These are phyloP conservation scores for Pythium scleroteichum DNA, from an alignment of 352 stramenopile species.

Conservation along the genomic window DNA sequence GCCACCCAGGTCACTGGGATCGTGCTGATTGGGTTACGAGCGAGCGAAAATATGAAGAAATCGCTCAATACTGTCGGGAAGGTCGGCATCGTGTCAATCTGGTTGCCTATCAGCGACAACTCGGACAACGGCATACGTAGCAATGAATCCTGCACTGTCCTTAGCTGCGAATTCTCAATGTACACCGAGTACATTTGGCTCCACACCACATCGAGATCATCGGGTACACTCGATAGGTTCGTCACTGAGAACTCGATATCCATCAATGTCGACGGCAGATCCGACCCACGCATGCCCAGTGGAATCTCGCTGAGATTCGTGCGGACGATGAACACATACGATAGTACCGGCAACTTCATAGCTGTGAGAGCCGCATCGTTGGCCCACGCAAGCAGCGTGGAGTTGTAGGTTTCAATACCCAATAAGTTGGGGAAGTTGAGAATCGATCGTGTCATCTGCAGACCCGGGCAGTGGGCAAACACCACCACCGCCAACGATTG, in stretches of 20 bases:
- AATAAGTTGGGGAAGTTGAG: slow-evolving; percentile 4
- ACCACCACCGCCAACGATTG: slow-evolving; percentile 11
- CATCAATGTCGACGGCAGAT: slow-evolving; percentile 15
- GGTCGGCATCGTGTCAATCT: slow-evolving; percentile 3
- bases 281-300: slow-evolving; percentile 1
- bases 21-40: not conserved
- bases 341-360: slow-evolving; percentile 1
- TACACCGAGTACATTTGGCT: slow-evolving; percentile 12
- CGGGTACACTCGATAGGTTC: slow-evolving; percentile 14
- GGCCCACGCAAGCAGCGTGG: slow-evolving; percentile 11
- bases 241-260: slow-evolving; percentile 23
- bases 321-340: slow-evolving; percentile 17
- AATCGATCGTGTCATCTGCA: slow-evolving; percentile 8
- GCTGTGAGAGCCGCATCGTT: slow-evolving; percentile 1
- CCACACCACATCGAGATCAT: slow-evolving; percentile 9
- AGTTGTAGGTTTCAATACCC: slow-evolving; percentile 22
- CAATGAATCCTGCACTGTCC: not conserved
- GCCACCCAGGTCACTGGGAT: not conserved
- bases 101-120: slow-evolving; percentile 17
- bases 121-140: slow-evolving; percentile 8
- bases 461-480: slow-evolving; percentile 9
- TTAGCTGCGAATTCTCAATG: slow-evolving; percentile 13
- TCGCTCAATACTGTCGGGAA: not conserved
- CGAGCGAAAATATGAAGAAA: slow-evolving; percentile 1
- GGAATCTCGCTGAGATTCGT: slow-evolving; percentile 20